Conservation (phyloP, 805 yeast species). For the Ogataea degrootiae region DNA sequence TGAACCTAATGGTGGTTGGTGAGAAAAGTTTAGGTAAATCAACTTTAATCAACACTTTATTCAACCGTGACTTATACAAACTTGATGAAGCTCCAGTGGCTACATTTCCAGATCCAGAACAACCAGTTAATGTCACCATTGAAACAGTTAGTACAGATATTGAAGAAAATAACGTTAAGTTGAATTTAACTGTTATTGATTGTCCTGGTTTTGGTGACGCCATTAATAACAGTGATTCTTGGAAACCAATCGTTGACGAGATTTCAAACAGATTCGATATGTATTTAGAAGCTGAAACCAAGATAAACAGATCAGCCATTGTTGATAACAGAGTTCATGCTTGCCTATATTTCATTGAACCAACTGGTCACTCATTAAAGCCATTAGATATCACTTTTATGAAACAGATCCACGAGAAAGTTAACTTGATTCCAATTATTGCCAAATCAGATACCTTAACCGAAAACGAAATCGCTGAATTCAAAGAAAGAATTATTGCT, state of each 20-base stretch:
- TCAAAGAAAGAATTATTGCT: conserved; percentile 71
- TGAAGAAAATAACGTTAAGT: conserved; percentile 90
- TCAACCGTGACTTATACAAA: conserved; percentile 59
- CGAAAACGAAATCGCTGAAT: conserved; percentile 72
- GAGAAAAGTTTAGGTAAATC: conserved; percentile 91
- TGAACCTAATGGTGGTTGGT: conserved; percentile 87
- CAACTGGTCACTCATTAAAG: conserved; percentile 90
- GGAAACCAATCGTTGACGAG: conserved; percentile 92
- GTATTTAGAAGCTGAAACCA: conserved; percentile 85
- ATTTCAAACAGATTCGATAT: conserved; percentile 81
- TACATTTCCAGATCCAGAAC: conserved; percentile 39
- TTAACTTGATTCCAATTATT: conserved; percentile 89
- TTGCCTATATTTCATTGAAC: conserved; percentile 88
- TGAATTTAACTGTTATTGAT: conserved; percentile 77
- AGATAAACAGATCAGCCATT: conserved; percentile 64
- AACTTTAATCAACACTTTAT: conserved; percentile 86
- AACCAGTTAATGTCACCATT: conserved; percentile 46
- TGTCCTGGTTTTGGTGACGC: conserved; percentile 94
- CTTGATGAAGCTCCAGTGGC: conserved; percentile 17
- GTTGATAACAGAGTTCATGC: conserved; percentile 90
- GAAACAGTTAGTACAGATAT: conserved; percentile 63
- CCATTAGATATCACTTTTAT: conserved; percentile 86
- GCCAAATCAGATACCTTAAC: conserved; percentile 93
- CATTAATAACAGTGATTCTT: conserved; percentile 70
- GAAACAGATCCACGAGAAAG: conserved; percentile 84